phyloP scores from a whole-genome alignment of 1,284 basidiomycete genomes.

The Cutaneotrichosporon sp. region DNA sequence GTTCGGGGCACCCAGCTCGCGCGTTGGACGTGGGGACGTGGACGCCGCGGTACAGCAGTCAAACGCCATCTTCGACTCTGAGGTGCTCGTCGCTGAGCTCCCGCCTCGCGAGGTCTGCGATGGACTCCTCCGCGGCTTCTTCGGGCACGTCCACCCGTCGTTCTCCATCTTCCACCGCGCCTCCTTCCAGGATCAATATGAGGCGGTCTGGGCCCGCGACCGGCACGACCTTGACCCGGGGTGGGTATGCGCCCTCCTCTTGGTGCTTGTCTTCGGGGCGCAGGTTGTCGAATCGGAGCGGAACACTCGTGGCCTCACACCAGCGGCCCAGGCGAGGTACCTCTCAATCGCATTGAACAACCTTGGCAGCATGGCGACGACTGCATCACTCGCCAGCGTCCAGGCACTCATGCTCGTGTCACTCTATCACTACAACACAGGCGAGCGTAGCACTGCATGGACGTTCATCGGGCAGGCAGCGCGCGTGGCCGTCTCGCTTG shows the following conservation, averaged over 20 bases:
- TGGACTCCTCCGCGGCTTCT: constrained; percentile 20
- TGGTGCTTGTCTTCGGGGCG: constrained; percentile 26
- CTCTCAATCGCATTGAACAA: constrained; percentile 21
- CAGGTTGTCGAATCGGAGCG: constrained; percentile 19
- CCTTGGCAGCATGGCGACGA: constrained; percentile 20
- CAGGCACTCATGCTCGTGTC: constrained; percentile 28
- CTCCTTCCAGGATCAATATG: constrained; percentile 20
- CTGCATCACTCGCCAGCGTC: constrained; percentile 22
- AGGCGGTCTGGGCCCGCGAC: neutral
- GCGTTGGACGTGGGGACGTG: neutral
- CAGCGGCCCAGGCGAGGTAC: constrained; percentile 5
- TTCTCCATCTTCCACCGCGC: constrained; percentile 25
- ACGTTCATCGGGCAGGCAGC: constrained; percentile 26
- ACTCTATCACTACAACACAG: constrained; percentile 30
- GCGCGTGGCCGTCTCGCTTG: constrained; percentile 21
- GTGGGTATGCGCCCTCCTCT: constrained; percentile 17
- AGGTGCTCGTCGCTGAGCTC: neutral
- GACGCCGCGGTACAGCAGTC: neutral
- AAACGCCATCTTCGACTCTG: neutral
- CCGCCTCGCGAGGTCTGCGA: constrained; percentile 13
- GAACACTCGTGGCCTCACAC: constrained; percentile 9
- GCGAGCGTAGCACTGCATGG: constrained; percentile 30
- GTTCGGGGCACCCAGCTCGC: neutral
- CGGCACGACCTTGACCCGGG: constrained; percentile 13
- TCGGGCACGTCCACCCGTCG: constrained; percentile 26